phyloP scores from a whole-genome alignment of 495 filamentous ascomycete genomes.

The Neurospora discreta region DNA sequence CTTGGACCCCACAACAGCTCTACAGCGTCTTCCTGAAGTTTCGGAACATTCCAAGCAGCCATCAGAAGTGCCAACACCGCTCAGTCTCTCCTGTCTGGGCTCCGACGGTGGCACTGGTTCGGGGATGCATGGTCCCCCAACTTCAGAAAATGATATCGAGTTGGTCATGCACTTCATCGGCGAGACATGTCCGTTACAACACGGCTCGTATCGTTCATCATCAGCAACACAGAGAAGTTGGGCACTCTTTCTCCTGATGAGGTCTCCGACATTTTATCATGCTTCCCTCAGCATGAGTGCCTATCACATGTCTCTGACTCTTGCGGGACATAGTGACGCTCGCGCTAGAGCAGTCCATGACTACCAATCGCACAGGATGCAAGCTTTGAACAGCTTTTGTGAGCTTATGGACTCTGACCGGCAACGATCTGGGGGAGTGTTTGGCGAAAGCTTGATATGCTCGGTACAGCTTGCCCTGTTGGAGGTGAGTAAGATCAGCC shows the following conservation, averaged over 20 bases:
- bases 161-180: constrained; percentile 2
- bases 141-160: constrained; percentile 1
- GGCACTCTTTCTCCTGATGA: background rate
- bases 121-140: background rate
- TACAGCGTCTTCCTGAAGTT: background rate
- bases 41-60: background rate
- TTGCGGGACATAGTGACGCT: background rate
- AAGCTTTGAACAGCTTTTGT: background rate
- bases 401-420: background rate
- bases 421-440: background rate
- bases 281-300: constrained; percentile 2
- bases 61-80: background rate
- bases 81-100: background rate
- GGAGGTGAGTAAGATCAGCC: background rate
- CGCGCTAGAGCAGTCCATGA: background rate
- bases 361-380: background rate
- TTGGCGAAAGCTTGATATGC: constrained; percentile 1
- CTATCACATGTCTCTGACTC: background rate
- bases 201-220: background rate
- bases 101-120: background rate
- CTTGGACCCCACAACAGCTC: background rate
- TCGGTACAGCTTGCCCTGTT: constrained; percentile 2
- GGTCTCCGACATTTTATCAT: constrained; percentile 1
- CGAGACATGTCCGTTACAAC: background rate
- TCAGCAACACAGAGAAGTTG: background rate